Evolutionary conservation across 2,329 filamentous ascomycete species (phyloP), one percentile per base, ranked within the genome.

Genomic region (Sporothrix mexicana): DNA sequence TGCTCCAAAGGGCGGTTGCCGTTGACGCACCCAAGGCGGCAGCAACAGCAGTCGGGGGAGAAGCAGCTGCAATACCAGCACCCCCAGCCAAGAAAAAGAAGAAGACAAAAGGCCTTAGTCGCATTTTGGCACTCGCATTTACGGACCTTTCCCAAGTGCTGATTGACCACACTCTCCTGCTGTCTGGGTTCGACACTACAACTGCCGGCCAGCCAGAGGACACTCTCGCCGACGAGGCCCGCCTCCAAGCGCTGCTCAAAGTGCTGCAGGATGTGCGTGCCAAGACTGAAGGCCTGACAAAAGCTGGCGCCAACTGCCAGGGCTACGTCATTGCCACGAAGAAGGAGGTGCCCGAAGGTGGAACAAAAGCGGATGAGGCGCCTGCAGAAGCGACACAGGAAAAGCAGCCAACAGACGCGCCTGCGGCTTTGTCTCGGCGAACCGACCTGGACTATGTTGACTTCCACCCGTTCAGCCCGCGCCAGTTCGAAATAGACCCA

Each of bases 381-480:
- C 30, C 30, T 36, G 41, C 20, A 20, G 20, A 66, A 66, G 41
- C 20, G 43, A 20, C 41, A 23, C n/a, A 66, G 17, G 47, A 13
- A 62, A 62, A 15, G 45, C 8, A 3, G 30, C 2, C 57, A 57
- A 53, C 9, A 64, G 53, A 57, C 55, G 7, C 75, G 67, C 15
- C 45, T 12, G 73, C 74, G 0, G 47, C 70, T 9, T 51, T 43
- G 41, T 73, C 59, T 3, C 36, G 62, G 25, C 49, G 57, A 25
- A 20, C 57, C 59, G 45, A 79, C 62, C 79, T 96, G 6, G 84
- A 97, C 1, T 99, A 98, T 78, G 93, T 98, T 71, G 96, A 99
- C 78, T 98, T 98, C 77, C 95, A 98, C 77, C 96, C 96, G 0
- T 98, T 98, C 80, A 85, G 92, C 53, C 96, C 96, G 0, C 85